Percentiles rank a stretch among this genome's conserved stretches.
phyloP scores from a whole-genome alignment of 768 basidiomycete species.

The Xanthoconium stramineum region DNA sequence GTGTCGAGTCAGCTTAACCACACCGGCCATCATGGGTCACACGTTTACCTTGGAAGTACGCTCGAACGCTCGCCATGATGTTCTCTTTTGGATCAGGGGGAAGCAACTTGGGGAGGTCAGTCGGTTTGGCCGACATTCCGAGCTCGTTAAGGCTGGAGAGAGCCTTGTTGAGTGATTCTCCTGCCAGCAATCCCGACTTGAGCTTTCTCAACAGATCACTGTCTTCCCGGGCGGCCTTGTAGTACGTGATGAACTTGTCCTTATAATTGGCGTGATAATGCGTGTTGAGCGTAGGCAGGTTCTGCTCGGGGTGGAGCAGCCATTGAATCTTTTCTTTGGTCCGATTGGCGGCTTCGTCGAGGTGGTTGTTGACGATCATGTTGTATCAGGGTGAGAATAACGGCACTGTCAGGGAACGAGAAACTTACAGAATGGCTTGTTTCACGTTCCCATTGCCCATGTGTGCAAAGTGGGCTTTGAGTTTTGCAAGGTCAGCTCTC shows the following conservation, averaged over 20 bases:
- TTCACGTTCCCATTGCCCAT: constrained; percentile 54
- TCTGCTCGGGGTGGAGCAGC: constrained; percentile 48
- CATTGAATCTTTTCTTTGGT: constrained; percentile 44
- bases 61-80: constrained; percentile 71
- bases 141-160: constrained; percentile 10
- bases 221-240: constrained; percentile 33
- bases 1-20: neutral
- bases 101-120: constrained; percentile 49
- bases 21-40: neutral
- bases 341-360: constrained; percentile 40
- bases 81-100: constrained; percentile 49
- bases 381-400: constrained; percentile 27
- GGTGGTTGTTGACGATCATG: constrained; percentile 46
- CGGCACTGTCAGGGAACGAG: neutral
- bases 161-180: constrained; percentile 29
- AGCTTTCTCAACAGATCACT: constrained; percentile 8
- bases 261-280: constrained; percentile 50
- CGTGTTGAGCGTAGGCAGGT: constrained; percentile 50
- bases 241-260: constrained; percentile 48
- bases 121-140: constrained; percentile 34
- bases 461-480: constrained; percentile 46
- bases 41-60: constrained; percentile 66
- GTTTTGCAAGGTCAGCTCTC: constrained; percentile 34
- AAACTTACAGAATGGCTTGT: constrained; percentile 45
- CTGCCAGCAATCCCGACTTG: neutral